Base-by-base conservation (phyloP, 1,284 basidiomycete species). In the Termitomyces sp. region DNA sequence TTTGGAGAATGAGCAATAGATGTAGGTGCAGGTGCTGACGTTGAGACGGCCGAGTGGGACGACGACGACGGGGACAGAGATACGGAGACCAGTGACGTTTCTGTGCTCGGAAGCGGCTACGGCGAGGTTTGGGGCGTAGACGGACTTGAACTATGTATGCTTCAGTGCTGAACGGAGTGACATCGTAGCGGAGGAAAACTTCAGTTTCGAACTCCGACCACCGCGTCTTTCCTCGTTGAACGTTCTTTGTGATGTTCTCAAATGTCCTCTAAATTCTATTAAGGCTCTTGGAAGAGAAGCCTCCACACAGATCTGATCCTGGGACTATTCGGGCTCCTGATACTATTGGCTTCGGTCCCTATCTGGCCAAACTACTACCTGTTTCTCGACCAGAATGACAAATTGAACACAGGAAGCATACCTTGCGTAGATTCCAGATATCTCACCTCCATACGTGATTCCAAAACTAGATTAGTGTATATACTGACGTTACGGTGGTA, bases 111-210 rank as follows among this genome's bases (percentile, higher is more conserved):
- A 1, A 64, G 62, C 3, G 57, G 45, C 9, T 47, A 54, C 11
- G 60, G 60, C 3, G 59, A 60, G 14, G 54, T 50, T 41, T 60
- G 60, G 31, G 67, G 66, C 18, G 68, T 64, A 35, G 60, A 56
- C n/a, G 68, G 65, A 11, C 62, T 60, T 13, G 68, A 67, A 18
- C 59, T 47, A 38, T 65, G 63, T 47, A 38, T 65, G 63, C 54
- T 67, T 69, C 58, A 69, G 51, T 37, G 68, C 67, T 28, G 61
- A 62, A 45, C 59, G 59, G 14, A 58, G 55, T 28, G 55, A 38
- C 57, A 59, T 59, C 28, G 46, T 16, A 13, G 42, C 26, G 40
- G 31, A 49, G 49, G 42, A 48, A 11, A n/a, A n/a, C n/a, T n/a
- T n/a, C 5, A 11, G 28, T 57, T 55, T 55, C 24, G 33, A 55